phyloP scores from a whole-genome alignment of 75 land plant genomes.

The Pinus albicaulis region DNA sequence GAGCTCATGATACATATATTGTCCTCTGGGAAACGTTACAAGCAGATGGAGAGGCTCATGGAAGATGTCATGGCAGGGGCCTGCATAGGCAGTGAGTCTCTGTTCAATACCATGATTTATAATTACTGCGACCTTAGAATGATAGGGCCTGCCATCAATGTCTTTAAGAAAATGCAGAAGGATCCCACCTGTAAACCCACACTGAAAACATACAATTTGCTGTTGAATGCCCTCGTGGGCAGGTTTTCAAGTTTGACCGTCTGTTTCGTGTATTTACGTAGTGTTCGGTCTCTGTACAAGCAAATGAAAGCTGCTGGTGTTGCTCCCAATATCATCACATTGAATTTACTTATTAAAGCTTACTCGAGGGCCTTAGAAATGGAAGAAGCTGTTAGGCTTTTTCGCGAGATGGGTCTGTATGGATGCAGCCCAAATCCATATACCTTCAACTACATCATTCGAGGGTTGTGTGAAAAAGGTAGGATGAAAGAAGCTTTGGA shows the following conservation, averaged over 20 bases:
- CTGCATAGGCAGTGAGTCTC: slow-evolving; percentile 18
- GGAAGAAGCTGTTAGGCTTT: slow-evolving; percentile 52
- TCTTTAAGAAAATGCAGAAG: slow-evolving; percentile 49
- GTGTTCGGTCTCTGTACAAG: slow-evolving; percentile 34
- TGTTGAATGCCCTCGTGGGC: slow-evolving; percentile 32
- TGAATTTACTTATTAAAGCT: slow-evolving; percentile 65
- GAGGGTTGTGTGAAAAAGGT: slow-evolving; percentile 61
- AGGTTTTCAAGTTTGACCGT: slow-evolving; percentile 42
- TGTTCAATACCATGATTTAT: slow-evolving; percentile 36
- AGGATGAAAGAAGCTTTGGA: slow-evolving; percentile 22
- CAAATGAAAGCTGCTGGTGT: slow-evolving; percentile 63
- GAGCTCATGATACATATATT: slow-evolving; percentile 29
- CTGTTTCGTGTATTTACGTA: slow-evolving; percentile 38
- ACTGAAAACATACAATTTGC: slow-evolving; percentile 41
- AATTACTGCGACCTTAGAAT: slow-evolving; percentile 39
- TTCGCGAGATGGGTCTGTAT: slow-evolving; percentile 62
- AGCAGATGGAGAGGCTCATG: slow-evolving; percentile 39
- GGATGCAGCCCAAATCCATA: slow-evolving; percentile 48
- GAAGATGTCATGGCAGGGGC: slow-evolving; percentile 64
- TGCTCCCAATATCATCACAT: slow-evolving; percentile 32
- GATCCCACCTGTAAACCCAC: slow-evolving; percentile 34
- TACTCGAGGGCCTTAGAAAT: slow-evolving; percentile 47
- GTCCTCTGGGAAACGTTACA: slow-evolving; percentile 18
- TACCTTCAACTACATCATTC: slow-evolving; percentile 40
- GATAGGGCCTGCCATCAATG: slow-evolving; percentile 46